These are phyloP conservation scores for Rubus idaeus DNA, from an alignment of 306 rosid species.

Conservation along the genomic window DNA sequence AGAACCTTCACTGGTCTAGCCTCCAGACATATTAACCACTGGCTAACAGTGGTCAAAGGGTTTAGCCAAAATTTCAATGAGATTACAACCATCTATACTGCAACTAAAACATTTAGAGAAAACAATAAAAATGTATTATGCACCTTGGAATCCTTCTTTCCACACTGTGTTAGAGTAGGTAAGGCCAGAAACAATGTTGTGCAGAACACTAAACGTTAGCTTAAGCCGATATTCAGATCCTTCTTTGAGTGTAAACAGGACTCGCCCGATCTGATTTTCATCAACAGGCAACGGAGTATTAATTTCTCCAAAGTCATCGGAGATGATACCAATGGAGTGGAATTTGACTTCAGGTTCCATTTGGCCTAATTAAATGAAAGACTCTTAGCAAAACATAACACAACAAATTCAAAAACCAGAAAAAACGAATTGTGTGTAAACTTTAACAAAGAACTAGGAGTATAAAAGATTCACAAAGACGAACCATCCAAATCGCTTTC, in stretches of 20 bases:
- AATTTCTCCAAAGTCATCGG: constrained; percentile 71
- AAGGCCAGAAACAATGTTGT: constrained; percentile 95
- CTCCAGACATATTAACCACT: not conserved
- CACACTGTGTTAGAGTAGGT: constrained; percentile 81
- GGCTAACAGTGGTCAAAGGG: not conserved
- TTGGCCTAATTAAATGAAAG: constrained; percentile 37
- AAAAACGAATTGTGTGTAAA: not conserved
- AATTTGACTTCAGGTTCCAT: constrained; percentile 92
- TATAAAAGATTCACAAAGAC: constrained; percentile 24
- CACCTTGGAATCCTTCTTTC: constrained; percentile 90
- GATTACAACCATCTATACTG: not conserved
- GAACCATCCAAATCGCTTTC: constrained; percentile 80
- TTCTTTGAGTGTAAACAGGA: constrained; percentile 69
- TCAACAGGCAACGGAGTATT: constrained; percentile 62
- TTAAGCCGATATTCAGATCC: constrained; percentile 75
- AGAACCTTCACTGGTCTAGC: not conserved
- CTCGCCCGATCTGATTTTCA: constrained; percentile 40
- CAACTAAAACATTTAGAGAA: not conserved
- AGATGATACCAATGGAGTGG: constrained; percentile 73
- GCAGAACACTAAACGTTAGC: constrained; percentile 71
- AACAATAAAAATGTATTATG: not conserved
- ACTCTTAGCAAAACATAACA: constrained; percentile 4
- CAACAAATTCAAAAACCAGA: constrained; percentile 25
- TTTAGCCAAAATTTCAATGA: not conserved
- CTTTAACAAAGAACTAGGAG: not conserved